These are phyloP conservation scores for Atkinsonella hypoxylon DNA, from an alignment of 2,329 filamentous ascomycete genomes.

Conservation along the genomic window DNA sequence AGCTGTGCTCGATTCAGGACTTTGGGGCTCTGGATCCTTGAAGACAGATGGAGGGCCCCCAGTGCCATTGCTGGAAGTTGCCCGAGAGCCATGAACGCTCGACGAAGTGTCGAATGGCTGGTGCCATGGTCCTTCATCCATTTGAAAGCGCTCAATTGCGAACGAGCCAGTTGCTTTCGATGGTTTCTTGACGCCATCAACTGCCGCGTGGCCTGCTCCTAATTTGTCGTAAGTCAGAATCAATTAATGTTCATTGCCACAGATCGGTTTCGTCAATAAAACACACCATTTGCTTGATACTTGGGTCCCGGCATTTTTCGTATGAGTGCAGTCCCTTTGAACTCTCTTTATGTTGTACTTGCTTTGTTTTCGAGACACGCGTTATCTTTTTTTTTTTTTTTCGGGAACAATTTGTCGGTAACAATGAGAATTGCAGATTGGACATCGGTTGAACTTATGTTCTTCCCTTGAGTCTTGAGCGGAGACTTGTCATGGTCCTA, in stretches of 20 bases:
- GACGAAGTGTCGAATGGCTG: not conserved
- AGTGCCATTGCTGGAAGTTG: not conserved
- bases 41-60: not conserved
- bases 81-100: not conserved
- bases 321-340: not conserved
- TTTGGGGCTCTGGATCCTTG: not conserved
- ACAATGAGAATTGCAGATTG: not conserved
- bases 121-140: conserved; percentile 4
- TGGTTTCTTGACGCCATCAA: not conserved
- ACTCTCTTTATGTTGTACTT: not conserved
- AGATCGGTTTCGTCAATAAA: not conserved
- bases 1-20: not conserved
- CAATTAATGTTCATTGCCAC: not conserved
- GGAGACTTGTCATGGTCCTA: too few species aligned
- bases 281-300: not conserved
- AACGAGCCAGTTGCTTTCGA: not conserved
- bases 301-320: not conserved
- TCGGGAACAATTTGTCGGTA: too few species aligned
- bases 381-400: not conserved
- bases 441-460: not conserved
- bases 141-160: conserved; percentile 3
- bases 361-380: not conserved
- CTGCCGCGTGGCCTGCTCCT: not conserved
- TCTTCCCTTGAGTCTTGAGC: not conserved
- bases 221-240: not conserved